Base-by-base conservation (phyloP, 1,139 yeast species). In the Groenewaldozyma auringiensis region DNA sequence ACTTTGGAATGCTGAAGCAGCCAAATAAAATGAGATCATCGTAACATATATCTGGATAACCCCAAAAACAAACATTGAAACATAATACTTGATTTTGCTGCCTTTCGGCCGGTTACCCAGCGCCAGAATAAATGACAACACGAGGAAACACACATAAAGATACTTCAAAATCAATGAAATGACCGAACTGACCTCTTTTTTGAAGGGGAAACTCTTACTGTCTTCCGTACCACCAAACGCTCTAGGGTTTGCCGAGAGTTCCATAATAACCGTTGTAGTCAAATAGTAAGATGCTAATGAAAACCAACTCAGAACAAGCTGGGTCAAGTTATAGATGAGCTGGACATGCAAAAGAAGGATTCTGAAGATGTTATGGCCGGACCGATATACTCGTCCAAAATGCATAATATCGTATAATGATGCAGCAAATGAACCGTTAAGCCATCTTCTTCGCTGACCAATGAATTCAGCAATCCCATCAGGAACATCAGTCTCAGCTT, bases 401-500 rank as follows among this genome's bases (percentile, higher is more conserved):
- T 88, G 88, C 52, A 79, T 72, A 55, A 87, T 73, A 0, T 95
- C 76, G 61, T 88, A 92, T 47, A 92, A 71, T 1, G 96, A 92
- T 1, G 98, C 97, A 60, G 94, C 94, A 62, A 89, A 89, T 0
- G 96, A 94, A 61, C 97, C 97, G 64, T 89, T 89, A 51, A 88
- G 74, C 96, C 96, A 88, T 67, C 96, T 81, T 66, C 96, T 78
- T 70, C 96, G 81, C 64, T 88, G 96, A 2, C 92, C 78, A 44
- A 88, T 79, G 56, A 88, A 86, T 63, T 88, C 96, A 1, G 94
- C 78, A 44, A 89, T 75, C 4, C 81, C 72, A 57, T 85, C 94
- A 2, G 97, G 97, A 42, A 89, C 96, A 74, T 89, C 97, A 1
- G 97, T 89, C 57, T 89, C 95, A 21, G 96, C 97, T 48, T 83